Evolutionary conservation across 2,329 filamentous ascomycete genomes (phyloP), one percentile per base, ranked within the genome.

Genomic region (Ramichloridium luteum): DNA sequence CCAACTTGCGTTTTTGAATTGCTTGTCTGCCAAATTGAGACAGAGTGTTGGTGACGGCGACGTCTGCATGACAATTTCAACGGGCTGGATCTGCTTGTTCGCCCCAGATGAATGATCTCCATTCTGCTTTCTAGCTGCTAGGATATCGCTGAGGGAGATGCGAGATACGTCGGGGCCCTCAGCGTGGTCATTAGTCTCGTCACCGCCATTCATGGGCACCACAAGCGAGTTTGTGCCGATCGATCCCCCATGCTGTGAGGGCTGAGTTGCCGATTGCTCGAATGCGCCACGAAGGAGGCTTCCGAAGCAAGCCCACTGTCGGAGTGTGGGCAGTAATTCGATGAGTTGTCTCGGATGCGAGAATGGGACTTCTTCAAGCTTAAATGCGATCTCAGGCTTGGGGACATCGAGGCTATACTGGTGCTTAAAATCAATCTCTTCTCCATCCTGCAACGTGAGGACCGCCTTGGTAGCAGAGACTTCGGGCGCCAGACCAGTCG

Each of bases 301-400:
- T 1, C 73, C 73, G 4, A 83, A 60, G 42, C 80, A 74, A 0
- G 78, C 77, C 48, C 83, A 90, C 51, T 90, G 82, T 10, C 83
- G 67, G 11, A 90, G 61, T 3, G 68, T 62, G 0, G 82, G 80
- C n/a, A 92, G 64, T 49, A 86, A 72, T 32, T 72, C 67, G 5
- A 86, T 61, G 3, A 92, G 60, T 49, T 92, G 81, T 30, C 74
- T 70, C 0, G 83, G 83, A 47, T 92, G 83, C 2, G 74, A 72
- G 48, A 92, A 88, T 0, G 80, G 74, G 17, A 90, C 62, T 34
- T 77, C 72, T 1, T 68, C 70, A 6, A 92, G 54, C 3, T 66
- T 64, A 34, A 76, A 70, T 0, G 76, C 78, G 43, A 78, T 83
- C 6, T 84, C 80, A 2, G 74, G 70, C 53, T 82, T 83, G 33